Conservation (phyloP, 2,329 filamentous ascomycete genomes). For the Albophoma yamanashiensis region DNA sequence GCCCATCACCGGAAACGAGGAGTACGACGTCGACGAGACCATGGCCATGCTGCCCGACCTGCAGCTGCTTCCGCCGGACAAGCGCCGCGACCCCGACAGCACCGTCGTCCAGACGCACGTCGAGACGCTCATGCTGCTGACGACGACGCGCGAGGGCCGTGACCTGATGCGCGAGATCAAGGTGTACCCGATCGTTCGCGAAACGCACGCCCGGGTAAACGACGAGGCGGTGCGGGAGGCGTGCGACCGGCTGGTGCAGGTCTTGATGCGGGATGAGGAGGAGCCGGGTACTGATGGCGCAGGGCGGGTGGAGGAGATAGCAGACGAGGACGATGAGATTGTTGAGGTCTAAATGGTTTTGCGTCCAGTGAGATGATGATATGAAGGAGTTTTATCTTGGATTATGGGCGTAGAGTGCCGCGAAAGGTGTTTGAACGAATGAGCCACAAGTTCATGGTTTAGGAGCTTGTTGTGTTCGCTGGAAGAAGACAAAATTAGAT, state of each 20-base stretch:
- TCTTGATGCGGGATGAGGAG: conserved; percentile 72
- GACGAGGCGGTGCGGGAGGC: conserved; percentile 74
- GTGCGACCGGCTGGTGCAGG: conserved; percentile 82
- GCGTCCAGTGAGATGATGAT: not conserved
- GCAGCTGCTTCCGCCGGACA: conserved; percentile 82
- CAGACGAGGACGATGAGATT: conserved; percentile 42
- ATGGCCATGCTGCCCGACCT: conserved; percentile 81
- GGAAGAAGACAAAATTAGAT: not conserved
- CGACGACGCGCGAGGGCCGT: conserved; percentile 64
- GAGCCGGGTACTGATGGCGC: conserved; percentile 28
- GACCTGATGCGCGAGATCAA: conserved; percentile 65
- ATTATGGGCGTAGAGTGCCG: not conserved
- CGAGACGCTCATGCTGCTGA: conserved; percentile 77
- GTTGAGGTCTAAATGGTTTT: conserved; percentile 35
- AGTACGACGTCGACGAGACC: conserved; percentile 79
- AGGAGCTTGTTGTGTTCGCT: not conserved
- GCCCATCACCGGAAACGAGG: conserved; percentile 79
- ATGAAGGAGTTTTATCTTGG: not conserved
- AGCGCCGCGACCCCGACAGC: conserved; percentile 67
- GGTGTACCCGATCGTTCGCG: conserved; percentile 82
- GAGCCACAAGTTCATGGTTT: not conserved
- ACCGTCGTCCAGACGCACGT: conserved; percentile 78
- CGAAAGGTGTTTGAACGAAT: not conserved
- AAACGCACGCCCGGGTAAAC: conserved; percentile 69
- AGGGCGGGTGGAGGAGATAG: conserved; percentile 34